Conservation (phyloP, 1,284 basidiomycete species). For the Tremellales sp. region DNA sequence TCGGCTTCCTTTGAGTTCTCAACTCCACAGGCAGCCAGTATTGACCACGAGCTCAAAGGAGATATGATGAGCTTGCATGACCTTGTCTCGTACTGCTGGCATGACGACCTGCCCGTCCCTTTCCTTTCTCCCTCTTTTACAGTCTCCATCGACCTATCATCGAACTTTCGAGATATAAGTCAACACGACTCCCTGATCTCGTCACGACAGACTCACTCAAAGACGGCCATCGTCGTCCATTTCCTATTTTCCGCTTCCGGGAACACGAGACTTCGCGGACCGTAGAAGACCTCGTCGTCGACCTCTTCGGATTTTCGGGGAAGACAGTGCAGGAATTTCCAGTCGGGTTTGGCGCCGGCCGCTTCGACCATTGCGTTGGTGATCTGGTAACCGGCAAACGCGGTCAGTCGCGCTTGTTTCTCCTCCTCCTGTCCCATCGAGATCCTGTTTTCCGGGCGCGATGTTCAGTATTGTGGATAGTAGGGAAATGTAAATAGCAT, state of each 20-base stretch:
- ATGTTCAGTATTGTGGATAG: neutral
- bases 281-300: slow-evolving; percentile 75
- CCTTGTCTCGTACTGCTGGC: too few species aligned
- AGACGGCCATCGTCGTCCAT: slow-evolving; percentile 82
- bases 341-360: slow-evolving; percentile 78
- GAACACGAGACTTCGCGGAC: slow-evolving; percentile 50
- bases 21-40: too few species aligned
- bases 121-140: too few species aligned
- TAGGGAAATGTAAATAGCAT: neutral
- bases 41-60: too few species aligned
- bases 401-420: slow-evolving; percentile 78
- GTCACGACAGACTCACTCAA: slow-evolving; percentile 44
- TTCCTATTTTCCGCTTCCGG: slow-evolving; percentile 72
- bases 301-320: slow-evolving; percentile 92
- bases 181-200: too few species aligned
- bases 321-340: slow-evolving; percentile 96
- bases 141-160: too few species aligned
- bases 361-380: slow-evolving; percentile 76
- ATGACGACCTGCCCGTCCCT: too few species aligned
- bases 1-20: too few species aligned
- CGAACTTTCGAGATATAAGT: too few species aligned
- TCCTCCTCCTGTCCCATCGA: slow-evolving; percentile 98
- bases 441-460: slow-evolving; percentile 59
- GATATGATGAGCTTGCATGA: too few species aligned
- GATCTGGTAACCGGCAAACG: slow-evolving; percentile 91